Evolutionary conservation across 2,329 filamentous ascomycete species (phyloP).

Genomic region (Colletotrichum viniferum): DNA sequence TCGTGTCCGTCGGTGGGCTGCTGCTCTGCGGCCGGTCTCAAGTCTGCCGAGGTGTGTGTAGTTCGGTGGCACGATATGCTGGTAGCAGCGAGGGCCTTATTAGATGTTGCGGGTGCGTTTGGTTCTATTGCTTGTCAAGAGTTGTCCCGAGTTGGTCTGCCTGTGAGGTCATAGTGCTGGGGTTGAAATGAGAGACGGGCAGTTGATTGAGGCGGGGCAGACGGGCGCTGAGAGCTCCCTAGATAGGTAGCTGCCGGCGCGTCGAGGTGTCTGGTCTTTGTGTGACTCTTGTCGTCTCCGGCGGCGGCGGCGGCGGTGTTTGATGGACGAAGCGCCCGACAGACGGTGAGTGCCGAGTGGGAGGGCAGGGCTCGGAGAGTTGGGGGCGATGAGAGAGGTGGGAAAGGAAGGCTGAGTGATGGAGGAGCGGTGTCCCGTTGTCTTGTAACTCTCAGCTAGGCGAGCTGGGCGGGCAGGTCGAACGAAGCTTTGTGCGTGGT

Average conservation of each 20-base stretch:
- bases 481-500: neutral
- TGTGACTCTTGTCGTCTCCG: neutral
- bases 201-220: slow-evolving; percentile 1
- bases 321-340: slow-evolving; percentile 12
- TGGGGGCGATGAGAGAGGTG: neutral
- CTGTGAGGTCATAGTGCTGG: slow-evolving; percentile 22
- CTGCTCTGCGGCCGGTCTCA: slow-evolving; percentile 8
- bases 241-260: neutral
- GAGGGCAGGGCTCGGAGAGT: neutral
- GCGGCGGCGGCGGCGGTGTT: neutral
- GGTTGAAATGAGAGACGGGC: neutral
- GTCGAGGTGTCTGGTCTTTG: neutral
- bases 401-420: neutral
- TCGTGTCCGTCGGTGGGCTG: neutral
- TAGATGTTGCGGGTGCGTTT: neutral
- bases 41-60: neutral
- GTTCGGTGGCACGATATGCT: neutral
- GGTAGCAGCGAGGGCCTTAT: neutral
- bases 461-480: neutral
- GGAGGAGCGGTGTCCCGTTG: neutral
- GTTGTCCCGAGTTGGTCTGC: neutral
- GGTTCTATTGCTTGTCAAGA: neutral
- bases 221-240: neutral
- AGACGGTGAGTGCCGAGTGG: neutral
- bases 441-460: neutral